These are phyloP conservation scores for Pythium guiyangense DNA, from an alignment of 352 stramenopile species.

Conservation along the genomic window DNA sequence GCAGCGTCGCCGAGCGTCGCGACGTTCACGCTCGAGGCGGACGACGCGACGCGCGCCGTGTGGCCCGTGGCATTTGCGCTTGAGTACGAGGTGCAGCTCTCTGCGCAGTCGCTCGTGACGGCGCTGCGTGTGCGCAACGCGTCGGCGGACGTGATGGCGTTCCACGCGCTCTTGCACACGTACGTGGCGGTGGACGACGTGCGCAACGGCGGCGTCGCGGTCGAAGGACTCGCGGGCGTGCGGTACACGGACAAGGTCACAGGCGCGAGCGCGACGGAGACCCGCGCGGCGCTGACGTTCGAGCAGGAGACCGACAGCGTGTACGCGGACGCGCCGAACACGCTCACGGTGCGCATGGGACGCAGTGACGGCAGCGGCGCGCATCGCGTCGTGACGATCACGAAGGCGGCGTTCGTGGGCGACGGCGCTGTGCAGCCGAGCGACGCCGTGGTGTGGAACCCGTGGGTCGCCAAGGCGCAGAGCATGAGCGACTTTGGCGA, in stretches of 20 bases:
- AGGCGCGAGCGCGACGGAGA: no score
- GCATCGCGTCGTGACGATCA: conserved; percentile 64
- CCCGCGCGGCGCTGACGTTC: no score
- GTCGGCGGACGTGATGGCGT: conserved; percentile 74
- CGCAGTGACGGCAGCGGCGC: conserved; percentile 36
- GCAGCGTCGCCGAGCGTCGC: no score
- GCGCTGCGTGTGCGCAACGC: conserved; percentile 91
- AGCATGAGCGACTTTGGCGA: conserved; percentile 93
- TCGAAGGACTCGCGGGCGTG: conserved; percentile 85
- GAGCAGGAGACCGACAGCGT: no score
- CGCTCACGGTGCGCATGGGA: conserved; percentile 65
- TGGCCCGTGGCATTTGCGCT: conserved; percentile 78
- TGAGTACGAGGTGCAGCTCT: conserved; percentile 87
- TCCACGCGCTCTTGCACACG: conserved; percentile 93
- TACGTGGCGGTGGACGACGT: no score
- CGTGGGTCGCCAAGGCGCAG: conserved; percentile 91
- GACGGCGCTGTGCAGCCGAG: conserved; percentile 26
- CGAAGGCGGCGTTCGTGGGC: conserved; percentile 65
- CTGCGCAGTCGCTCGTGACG: conserved; percentile 73
- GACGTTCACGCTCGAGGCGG: no score
- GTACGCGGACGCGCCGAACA: conserved; percentile 67
- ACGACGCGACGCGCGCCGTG: no score
- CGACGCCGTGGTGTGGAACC: conserved; percentile 94
- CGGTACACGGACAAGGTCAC: conserved; percentile 89
- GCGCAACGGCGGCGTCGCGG: no score